A percentile compares a stretch with the other conserved stretches of the same genome.
These are phyloP conservation scores for Agrocybe pediades DNA, from an alignment of 768 basidiomycete species.

Conservation along the genomic window DNA sequence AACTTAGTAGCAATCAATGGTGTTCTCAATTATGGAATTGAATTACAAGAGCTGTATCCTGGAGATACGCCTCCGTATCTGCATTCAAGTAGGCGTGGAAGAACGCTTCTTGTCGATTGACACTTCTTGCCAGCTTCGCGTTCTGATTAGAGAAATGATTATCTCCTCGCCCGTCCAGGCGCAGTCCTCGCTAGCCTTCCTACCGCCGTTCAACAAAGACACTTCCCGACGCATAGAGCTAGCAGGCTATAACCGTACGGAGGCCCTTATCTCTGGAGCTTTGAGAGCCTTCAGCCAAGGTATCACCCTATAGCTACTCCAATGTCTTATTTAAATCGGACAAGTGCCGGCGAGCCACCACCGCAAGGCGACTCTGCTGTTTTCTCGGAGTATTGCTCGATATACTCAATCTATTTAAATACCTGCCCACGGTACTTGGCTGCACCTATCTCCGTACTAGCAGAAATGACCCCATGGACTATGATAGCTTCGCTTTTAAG, in stretches of 20 bases:
- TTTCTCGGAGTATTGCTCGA: background rate
- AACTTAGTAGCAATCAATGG: background rate
- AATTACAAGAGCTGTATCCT: conserved; percentile 14
- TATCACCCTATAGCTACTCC: background rate
- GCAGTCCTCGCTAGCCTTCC: conserved; percentile 14
- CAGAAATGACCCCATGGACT: background rate
- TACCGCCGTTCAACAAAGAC: conserved; percentile 13
- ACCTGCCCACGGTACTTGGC: conserved; percentile 9
- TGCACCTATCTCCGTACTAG: conserved; percentile 12
- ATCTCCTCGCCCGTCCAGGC: conserved; percentile 17
- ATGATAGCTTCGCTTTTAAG: background rate
- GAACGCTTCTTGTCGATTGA: conserved; percentile 10
- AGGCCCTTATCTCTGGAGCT: conserved; percentile 1
- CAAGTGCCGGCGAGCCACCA: no score
- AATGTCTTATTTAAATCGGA: background rate
- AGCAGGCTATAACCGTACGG: no score
- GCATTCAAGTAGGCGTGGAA: conserved; percentile 11
- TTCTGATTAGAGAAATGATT: conserved; percentile 9
- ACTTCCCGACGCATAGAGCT: no score
- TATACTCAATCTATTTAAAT: no score
- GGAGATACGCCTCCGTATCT: conserved; percentile 13
- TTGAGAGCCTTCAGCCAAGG: background rate
- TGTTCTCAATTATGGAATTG: background rate
- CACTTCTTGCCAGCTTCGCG: conserved; percentile 7
- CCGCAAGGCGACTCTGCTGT: background rate